These are phyloP conservation scores for Termitomyces sp. DNA, from an alignment of 768 basidiomycete genomes.

Conservation along the genomic window DNA sequence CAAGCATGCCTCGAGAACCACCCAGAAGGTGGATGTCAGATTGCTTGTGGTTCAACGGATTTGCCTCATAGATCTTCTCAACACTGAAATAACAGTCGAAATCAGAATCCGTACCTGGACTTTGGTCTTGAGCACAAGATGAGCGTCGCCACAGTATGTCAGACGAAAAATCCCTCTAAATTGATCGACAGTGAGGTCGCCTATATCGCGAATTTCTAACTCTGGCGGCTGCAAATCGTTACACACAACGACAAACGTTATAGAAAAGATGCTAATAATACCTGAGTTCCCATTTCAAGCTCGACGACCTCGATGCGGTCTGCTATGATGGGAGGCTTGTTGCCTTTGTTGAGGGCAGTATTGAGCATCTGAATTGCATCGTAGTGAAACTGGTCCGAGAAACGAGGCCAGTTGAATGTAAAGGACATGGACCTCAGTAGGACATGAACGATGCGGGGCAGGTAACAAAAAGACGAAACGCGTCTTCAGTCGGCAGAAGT, in stretches of 20 bases:
- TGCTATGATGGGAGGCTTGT: slow-evolving; percentile 95
- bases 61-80: slow-evolving; percentile 52
- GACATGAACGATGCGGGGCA: not conserved
- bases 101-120: slow-evolving; percentile 62
- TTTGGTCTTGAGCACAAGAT: slow-evolving; percentile 83
- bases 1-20: slow-evolving; percentile 82
- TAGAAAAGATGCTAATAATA: slow-evolving; percentile 21
- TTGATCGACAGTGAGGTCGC: slow-evolving; percentile 91
- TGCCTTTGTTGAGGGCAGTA: slow-evolving; percentile 93
- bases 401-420: slow-evolving; percentile 94
- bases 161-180: slow-evolving; percentile 96
- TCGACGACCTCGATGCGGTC: slow-evolving; percentile 98
- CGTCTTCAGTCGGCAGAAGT: slow-evolving; percentile 1
- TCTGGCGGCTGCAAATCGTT: slow-evolving; percentile 76
- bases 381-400: slow-evolving; percentile 93
- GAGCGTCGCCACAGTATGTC: slow-evolving; percentile 91
- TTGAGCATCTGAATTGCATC: slow-evolving; percentile 97
- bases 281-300: slow-evolving; percentile 98
- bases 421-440: slow-evolving; percentile 56
- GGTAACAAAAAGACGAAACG: not conserved
- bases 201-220: slow-evolving; percentile 94
- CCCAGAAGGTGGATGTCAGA: slow-evolving; percentile 85
- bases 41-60: slow-evolving; percentile 90
- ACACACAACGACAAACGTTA: not conserved
- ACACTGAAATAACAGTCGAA: not conserved